Base-by-base conservation (phyloP, 2,329 filamentous ascomycete species). In the Phymatotrichopsis omnivora region DNA sequence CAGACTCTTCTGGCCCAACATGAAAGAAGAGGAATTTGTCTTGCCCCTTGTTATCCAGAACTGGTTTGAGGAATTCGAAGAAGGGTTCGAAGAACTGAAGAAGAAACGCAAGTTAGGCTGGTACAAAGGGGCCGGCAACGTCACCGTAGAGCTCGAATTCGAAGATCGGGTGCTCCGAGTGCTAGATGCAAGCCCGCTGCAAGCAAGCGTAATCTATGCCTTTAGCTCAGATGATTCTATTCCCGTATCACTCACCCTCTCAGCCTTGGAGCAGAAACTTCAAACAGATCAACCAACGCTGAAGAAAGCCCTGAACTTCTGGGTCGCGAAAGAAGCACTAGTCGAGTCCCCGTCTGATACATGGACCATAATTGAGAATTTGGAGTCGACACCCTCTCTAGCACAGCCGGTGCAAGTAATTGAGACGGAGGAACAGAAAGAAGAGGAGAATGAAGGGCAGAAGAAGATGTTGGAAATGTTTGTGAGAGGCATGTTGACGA, bases 401-500 rank as follows among this genome's bases (percentile, higher is more conserved):
- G 63, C 80, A 7, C 53, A 62, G 43, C 49, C 60, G 34, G 49
- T 53, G 39, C 58, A 58, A 3, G 63, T 62, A 3, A 65, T 65
- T 24, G 60, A 66, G 62, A 17, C 63, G 62, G 33, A 57, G 64
- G 28, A 69, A 67, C 19, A 72, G 68, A 64, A 67, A 43, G 64
- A 68, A 4, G 67, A 70, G 46, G 68, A 74, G 59, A 69, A 71
- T 17, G 40, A 51, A 56, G 73, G 74, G 56, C 69, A 70, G 47
- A 68, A 71, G 25, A 64, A 66, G 32, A 73, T 94, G 29, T 94
- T 95, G 64, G 85, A 83, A 76, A 82, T 87, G 59, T 96, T 94
- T 62, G 86, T 98, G 47, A 70, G 86, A 45, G 85, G 85, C 40
- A 96, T 98, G 91, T 68, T 98, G 64, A 95, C 85, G 51, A 95